Percentiles rank a stretch among this genome's conserved stretches.
Conservation (phyloP, 768 basidiomycete genomes). For the Infundibulicybe gibba region DNA sequence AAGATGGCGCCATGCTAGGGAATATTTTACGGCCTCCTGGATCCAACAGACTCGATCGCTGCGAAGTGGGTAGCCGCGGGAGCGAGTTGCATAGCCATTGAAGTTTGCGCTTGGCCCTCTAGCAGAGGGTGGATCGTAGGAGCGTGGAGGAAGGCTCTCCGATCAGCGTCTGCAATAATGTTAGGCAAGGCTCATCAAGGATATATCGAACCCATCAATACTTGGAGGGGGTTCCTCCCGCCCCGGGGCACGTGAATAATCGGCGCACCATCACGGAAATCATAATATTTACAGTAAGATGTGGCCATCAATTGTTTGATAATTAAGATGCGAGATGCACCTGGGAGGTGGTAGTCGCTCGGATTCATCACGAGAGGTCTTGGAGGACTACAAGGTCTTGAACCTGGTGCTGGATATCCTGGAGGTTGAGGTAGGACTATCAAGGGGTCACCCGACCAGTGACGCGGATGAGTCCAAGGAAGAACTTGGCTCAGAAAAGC, state of each 20-base stretch:
- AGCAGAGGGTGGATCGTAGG: conserved; percentile 52
- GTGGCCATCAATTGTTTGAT: background rate
- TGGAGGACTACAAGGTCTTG: conserved; percentile 57
- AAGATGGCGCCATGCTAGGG: background rate
- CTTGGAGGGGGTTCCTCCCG: conserved; percentile 42
- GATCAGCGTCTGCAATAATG: conserved; percentile 59
- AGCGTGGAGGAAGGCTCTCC: conserved; percentile 54
- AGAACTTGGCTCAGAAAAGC: too few species aligned
- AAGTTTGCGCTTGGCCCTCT: conserved; percentile 18
- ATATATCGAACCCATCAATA: conserved; percentile 31
- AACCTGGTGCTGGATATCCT: conserved; percentile 42
- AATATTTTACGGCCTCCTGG: conserved; percentile 33
- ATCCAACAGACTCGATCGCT: conserved; percentile 36
- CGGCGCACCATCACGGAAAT: conserved; percentile 50
- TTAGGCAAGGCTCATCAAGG: background rate
- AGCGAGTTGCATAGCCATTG: conserved; percentile 46
- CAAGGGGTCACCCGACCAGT: too few species aligned
- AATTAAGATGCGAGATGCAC: conserved; percentile 29
- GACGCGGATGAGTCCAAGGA: too few species aligned
- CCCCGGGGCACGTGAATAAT: conserved; percentile 48
- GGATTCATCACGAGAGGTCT: conserved; percentile 55
- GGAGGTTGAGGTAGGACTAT: too few species aligned
- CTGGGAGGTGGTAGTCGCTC: conserved; percentile 53
- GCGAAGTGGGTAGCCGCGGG: conserved; percentile 45
- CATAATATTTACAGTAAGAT: conserved; percentile 49